Percentiles rank a stretch among this genome's conserved stretches.
Conservation (phyloP, 1,284 basidiomycete species). For the Apiotrichum mycotoxinovorans region DNA sequence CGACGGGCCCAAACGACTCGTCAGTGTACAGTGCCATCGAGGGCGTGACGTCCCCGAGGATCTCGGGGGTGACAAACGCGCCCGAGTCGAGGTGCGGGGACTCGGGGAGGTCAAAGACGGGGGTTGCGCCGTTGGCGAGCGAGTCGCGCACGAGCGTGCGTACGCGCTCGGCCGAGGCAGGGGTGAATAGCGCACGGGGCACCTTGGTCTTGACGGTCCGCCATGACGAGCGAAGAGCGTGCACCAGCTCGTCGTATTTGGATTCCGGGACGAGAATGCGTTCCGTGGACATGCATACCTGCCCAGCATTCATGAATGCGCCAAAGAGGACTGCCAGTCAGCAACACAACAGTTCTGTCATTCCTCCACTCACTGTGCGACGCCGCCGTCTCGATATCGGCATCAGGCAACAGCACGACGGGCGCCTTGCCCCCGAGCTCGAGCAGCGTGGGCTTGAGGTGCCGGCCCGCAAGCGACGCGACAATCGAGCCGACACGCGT, state of each 20-base stretch:
- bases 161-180: constrained; percentile 56
- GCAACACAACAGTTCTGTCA: constrained; percentile 17
- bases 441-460: constrained; percentile 49
- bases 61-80: constrained; percentile 57
- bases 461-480: constrained; percentile 43
- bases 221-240: constrained; percentile 24
- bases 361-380: constrained; percentile 20
- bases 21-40: constrained; percentile 58
- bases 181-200: constrained; percentile 53
- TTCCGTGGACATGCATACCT: constrained; percentile 70
- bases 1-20: constrained; percentile 62
- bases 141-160: constrained; percentile 57
- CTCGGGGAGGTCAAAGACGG: constrained; percentile 12
- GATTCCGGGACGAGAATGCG: constrained; percentile 58
- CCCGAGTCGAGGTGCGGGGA: constrained; percentile 29
- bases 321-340: constrained; percentile 56
- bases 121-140: constrained; percentile 55
- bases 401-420: constrained; percentile 58
- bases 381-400: constrained; percentile 59
- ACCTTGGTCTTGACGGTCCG: constrained; percentile 35
- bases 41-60: constrained; percentile 55
- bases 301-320: constrained; percentile 61
- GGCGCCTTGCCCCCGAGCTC: constrained; percentile 54
- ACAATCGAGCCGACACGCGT: constrained; percentile 49
- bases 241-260: constrained; percentile 50